Conservation (phyloP, 805 yeast species). For the Candida pseudoglaebosa region DNA sequence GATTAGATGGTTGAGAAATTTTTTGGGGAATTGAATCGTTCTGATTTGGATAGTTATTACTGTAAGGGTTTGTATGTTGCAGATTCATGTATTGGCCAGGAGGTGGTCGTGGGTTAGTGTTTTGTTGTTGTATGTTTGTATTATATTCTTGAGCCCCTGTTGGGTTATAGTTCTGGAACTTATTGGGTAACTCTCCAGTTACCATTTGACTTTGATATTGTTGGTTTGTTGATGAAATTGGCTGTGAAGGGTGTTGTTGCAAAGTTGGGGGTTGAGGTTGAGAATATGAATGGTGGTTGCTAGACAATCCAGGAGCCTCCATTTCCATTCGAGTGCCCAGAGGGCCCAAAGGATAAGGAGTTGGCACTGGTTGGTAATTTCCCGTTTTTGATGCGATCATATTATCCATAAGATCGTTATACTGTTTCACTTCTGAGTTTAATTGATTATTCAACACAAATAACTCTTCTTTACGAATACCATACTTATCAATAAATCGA, state of each 20-base stretch:
- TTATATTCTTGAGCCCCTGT: background rate
- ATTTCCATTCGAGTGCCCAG: background rate
- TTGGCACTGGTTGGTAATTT: constrained; percentile 7
- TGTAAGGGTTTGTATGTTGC: background rate
- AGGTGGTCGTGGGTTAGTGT: background rate
- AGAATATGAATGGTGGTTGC: background rate
- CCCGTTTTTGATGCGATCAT: constrained; percentile 21
- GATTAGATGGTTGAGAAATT: background rate
- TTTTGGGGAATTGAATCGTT: background rate
- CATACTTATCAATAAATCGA: constrained; percentile 70
- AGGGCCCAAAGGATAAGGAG: constrained; percentile 11
- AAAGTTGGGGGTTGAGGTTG: background rate
- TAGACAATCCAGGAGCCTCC: constrained; percentile 2
- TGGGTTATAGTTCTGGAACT: background rate
- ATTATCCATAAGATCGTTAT: constrained; percentile 65
- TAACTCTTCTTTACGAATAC: constrained; percentile 74
- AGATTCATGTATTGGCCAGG: background rate
- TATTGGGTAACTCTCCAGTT: background rate
- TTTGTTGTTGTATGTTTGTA: background rate
- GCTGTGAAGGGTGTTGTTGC: background rate
- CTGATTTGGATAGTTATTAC: background rate
- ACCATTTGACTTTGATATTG: background rate
- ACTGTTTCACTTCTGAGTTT: constrained; percentile 61
- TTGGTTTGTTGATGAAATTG: background rate
- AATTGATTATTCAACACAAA: constrained; percentile 67